Base-by-base conservation (phyloP, 148 eudicot genomes). In the Euryodendron excelsum region DNA sequence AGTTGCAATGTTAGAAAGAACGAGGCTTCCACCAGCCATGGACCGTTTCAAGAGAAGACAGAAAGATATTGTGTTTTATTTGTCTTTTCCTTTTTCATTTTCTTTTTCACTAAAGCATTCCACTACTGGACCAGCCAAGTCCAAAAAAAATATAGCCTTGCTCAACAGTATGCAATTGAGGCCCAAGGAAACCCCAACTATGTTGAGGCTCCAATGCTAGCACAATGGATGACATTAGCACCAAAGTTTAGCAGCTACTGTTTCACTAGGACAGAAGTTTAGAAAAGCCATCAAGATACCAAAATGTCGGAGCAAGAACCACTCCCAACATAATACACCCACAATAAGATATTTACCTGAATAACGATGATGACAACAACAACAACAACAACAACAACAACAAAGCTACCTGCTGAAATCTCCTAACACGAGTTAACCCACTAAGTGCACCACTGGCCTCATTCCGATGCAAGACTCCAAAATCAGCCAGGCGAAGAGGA, bases 381-480 rank as follows among this genome's bases (percentile, higher is more conserved):
- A 33, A 20, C 69, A 64, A 34, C 50, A 45, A 44, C 14, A 69
- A 28, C 53, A 45, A 69, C 31, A 20, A 67, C 58, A 36, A 67
- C 50, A 67, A 81, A 34, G 52, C 50, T 88, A 96, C 99, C 98
- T 96, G 99, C 89, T 96, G 99, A 78, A 96, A 96, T 84, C 99
- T 88, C 85, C 99, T 86, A 30, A 96, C 99, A 87, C 99, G 99
- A 73, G 99, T 96, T 77, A 96, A 76, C n/a, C 99, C 99, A 72
- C 95, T 96, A 67, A 96, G 97, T 11, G 99, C 98, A 76, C 99
- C 99, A 85, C 98, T 96, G 78, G 99, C 99, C 84, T 96, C 99
- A 82, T 96, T 96, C 65, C 99, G 87, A 82, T 96, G 99, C 82
- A 96, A 74, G 65, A 94, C 99, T 68, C 99, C 99, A 85, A 96